A percentile compares a stretch with the other conserved stretches of the same genome.
Evolutionary conservation across 2,329 filamentous ascomycete species (phyloP).

Genomic region (Botrytis galanthina): DNA sequence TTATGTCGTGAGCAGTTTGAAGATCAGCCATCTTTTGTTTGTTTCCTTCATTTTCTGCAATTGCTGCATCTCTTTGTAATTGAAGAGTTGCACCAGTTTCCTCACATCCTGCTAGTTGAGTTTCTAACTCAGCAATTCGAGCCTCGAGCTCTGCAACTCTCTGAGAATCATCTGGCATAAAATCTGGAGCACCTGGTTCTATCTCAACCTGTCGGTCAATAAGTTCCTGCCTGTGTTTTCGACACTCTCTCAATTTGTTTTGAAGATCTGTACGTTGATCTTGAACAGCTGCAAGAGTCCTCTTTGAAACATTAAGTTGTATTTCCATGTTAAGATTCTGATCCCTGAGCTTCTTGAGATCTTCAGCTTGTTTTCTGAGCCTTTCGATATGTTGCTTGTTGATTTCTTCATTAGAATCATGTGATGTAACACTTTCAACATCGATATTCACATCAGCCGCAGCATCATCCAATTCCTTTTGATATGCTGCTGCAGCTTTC

Average conservation of each 20-base stretch:
- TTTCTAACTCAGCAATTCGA: background rate
- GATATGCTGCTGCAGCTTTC: background rate
- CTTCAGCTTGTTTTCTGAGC: background rate
- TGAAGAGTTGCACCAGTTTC: constrained; percentile 1
- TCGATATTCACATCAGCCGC: background rate
- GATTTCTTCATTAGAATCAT: constrained; percentile 5
- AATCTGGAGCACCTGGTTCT: background rate
- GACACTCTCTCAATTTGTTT: background rate
- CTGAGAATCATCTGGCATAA: background rate
- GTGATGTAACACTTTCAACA: background rate
- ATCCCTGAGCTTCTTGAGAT: background rate
- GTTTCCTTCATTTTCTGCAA: background rate
- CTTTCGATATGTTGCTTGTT: constrained; percentile 8
- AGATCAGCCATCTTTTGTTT: background rate
- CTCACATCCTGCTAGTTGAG: background rate
- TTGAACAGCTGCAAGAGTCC: background rate
- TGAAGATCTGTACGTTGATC: background rate
- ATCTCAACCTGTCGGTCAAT: fast-evolving
- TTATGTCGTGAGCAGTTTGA: constrained; percentile 1
- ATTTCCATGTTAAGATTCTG: background rate
- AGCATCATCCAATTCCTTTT: background rate
- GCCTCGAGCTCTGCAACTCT: background rate
- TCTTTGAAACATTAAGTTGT: background rate
- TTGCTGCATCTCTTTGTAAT: constrained; percentile 8
- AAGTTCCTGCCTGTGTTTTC: background rate